phyloP scores from a whole-genome alignment of 805 yeast species.

The Yarrowia yakushimensis region DNA sequence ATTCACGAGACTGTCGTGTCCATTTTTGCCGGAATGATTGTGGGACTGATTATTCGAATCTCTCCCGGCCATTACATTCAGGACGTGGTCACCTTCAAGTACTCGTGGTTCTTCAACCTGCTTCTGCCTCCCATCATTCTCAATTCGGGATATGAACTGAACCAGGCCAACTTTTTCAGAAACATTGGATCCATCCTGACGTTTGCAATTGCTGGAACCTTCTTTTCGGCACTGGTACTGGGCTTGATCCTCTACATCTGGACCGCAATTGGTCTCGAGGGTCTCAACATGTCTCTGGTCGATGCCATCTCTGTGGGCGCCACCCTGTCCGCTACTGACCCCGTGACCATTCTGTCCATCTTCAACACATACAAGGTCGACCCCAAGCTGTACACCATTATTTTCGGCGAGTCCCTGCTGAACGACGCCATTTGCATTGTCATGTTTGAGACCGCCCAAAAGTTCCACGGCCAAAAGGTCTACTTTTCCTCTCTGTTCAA shows the following conservation, averaged over 20 bases:
- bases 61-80: constrained; percentile 97
- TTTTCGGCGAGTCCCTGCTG: constrained; percentile 91
- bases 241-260: constrained; percentile 86
- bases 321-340: constrained; percentile 96
- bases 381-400: constrained; percentile 93
- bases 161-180: constrained; percentile 90
- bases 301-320: constrained; percentile 98
- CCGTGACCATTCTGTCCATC: constrained; percentile 92
- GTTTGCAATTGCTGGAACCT: constrained; percentile 97
- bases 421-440: constrained; percentile 98
- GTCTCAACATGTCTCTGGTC: constrained; percentile 84
- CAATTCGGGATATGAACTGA: constrained; percentile 93
- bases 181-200: constrained; percentile 86
- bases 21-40: constrained; percentile 94
- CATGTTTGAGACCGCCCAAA: constrained; percentile 97
- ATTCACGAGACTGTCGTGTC: constrained; percentile 97
- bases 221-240: constrained; percentile 82
- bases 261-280: constrained; percentile 89
- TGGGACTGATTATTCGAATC: constrained; percentile 84
- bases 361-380: constrained; percentile 98
- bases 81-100: constrained; percentile 92
- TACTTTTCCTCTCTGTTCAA: constrained; percentile 60
- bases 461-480: constrained; percentile 83
- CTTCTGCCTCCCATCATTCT: constrained; percentile 93
- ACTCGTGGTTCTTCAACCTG: constrained; percentile 89